A percentile compares a stretch with the other conserved stretches of the same genome.
These are phyloP conservation scores for Geum urbanum DNA, from an alignment of 306 rosid species.

Conservation along the genomic window DNA sequence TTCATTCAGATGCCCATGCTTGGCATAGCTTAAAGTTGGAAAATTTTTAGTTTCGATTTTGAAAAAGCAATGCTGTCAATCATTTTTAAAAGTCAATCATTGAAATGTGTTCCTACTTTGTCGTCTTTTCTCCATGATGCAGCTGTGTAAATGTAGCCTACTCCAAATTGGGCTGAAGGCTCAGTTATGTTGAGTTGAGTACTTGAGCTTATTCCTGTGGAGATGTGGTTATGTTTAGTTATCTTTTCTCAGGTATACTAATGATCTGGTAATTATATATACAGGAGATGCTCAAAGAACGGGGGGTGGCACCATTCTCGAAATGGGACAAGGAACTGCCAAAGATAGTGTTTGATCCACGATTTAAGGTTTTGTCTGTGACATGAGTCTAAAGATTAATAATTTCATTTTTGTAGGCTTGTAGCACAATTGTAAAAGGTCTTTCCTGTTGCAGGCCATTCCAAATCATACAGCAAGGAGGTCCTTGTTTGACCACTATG, in stretches of 20 bases:
- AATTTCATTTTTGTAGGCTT: conserved; percentile 24
- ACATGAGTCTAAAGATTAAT: conserved; percentile 25
- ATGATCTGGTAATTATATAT: conserved; percentile 25
- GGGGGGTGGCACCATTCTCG: conserved; percentile 99
- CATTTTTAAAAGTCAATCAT: neutral
- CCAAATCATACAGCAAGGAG: conserved; percentile 92
- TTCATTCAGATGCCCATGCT: neutral
- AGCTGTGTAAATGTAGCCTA: neutral
- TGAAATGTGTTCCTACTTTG: neutral
- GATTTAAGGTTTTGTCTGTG: conserved; percentile 70
- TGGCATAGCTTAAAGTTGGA: too few relatives aligned
- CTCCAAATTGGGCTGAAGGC: neutral
- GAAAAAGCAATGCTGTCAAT: neutral
- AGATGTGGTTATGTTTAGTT: conserved; percentile 4
- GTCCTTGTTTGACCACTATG: conserved; percentile 94
- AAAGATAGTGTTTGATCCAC: conserved; percentile 96
- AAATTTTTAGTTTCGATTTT: neutral
- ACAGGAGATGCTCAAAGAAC: conserved; percentile 96
- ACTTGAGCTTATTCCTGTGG: conserved; percentile 13
- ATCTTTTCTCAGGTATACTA: conserved; percentile 1
- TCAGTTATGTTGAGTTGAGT: neutral
- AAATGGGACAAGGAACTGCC: conserved; percentile 99
- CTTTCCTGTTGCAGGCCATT: conserved; percentile 58
- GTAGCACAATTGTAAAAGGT: conserved; percentile 10
- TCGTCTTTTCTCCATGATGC: conserved; percentile 13